Evolutionary conservation across 306 rosid genomes (phyloP).

Genomic region (Oxytropis ochrocephala): DNA sequence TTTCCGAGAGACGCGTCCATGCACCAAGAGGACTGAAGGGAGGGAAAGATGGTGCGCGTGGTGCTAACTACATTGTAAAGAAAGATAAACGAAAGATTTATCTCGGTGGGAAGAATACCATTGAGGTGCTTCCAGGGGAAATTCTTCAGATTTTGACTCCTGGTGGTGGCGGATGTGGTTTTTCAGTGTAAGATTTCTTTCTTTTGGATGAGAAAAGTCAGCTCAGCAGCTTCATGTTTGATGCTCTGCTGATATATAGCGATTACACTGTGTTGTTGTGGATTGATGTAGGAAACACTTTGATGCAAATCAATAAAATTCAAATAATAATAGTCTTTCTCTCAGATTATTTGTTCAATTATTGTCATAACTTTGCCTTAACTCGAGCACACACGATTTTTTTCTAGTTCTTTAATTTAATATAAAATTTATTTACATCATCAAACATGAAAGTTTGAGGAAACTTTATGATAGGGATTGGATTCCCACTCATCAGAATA

Average conservation of each 20-base stretch:
- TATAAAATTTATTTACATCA: not conserved
- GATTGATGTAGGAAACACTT: not conserved
- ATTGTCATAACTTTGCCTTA: not conserved
- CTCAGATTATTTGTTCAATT: not conserved
- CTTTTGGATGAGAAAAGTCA: not conserved
- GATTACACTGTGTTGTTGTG: not conserved
- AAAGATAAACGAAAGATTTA: slow-evolving; percentile 60
- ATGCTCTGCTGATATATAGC: not conserved
- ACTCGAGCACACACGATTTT: not conserved
- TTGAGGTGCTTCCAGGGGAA: slow-evolving; percentile 67
- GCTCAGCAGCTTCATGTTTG: slow-evolving; percentile 11
- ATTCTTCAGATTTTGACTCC: slow-evolving; percentile 82
- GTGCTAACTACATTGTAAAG: slow-evolving; percentile 67
- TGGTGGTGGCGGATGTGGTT: slow-evolving; percentile 97
- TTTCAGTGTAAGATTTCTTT: slow-evolving; percentile 21
- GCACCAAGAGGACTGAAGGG: slow-evolving; percentile 87
- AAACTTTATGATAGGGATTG: not conserved
- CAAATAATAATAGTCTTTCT: slow-evolving; percentile 1
- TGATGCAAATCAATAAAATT: slow-evolving; percentile 21
- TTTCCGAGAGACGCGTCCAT: slow-evolving; percentile 90
- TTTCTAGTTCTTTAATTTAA: not conserved
- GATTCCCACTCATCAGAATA: not conserved
- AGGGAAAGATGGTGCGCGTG: slow-evolving; percentile 70
- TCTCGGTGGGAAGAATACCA: slow-evolving; percentile 84
- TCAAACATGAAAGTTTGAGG: not conserved